phyloP scores from a whole-genome alignment of 371 early-diverging fungal genomes.

The Mortierella sp. region DNA sequence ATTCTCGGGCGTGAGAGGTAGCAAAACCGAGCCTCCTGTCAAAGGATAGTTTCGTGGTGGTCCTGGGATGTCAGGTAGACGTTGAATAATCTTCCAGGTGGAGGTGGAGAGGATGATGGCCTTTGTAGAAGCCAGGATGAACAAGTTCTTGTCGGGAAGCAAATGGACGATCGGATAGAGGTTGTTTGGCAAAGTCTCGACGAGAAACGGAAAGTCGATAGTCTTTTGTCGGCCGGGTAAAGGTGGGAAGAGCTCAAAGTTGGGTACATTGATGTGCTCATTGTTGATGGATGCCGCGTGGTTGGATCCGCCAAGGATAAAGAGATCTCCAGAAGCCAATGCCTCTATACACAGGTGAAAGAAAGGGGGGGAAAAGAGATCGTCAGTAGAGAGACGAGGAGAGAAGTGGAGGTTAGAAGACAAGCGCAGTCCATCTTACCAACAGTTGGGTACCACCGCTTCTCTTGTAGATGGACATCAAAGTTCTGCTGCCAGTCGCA shows the following conservation, averaged over 20 bases:
- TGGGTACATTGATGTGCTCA: conserved; percentile 64
- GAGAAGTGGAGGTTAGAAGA: neutral
- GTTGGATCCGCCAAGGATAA: conserved; percentile 68
- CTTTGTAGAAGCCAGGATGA: conserved; percentile 65
- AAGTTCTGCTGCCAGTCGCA: conserved; percentile 52
- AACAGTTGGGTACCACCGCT: conserved; percentile 73
- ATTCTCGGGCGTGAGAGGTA: conserved; percentile 58
- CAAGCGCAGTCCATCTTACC: conserved; percentile 16
- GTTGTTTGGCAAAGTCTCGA: conserved; percentile 72
- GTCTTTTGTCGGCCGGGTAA: conserved; percentile 36
- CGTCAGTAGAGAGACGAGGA: neutral
- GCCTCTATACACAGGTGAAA: conserved; percentile 40
- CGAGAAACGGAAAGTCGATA: conserved; percentile 60
- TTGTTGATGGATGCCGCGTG: conserved; percentile 63
- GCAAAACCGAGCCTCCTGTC: conserved; percentile 63
- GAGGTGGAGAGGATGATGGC: conserved; percentile 65
- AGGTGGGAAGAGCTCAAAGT: conserved; percentile 54
- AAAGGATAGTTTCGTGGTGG: conserved; percentile 69
- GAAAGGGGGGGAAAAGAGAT: neutral
- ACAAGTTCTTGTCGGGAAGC: conserved; percentile 58
- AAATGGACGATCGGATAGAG: conserved; percentile 59
- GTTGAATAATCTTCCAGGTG: conserved; percentile 58
- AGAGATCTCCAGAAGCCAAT: conserved; percentile 62
- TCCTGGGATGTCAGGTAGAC: conserved; percentile 66
- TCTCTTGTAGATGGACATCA: conserved; percentile 44